Evolutionary conservation across 305 asterid genomes (phyloP).

Genomic region (Fraxinus sp.): DNA sequence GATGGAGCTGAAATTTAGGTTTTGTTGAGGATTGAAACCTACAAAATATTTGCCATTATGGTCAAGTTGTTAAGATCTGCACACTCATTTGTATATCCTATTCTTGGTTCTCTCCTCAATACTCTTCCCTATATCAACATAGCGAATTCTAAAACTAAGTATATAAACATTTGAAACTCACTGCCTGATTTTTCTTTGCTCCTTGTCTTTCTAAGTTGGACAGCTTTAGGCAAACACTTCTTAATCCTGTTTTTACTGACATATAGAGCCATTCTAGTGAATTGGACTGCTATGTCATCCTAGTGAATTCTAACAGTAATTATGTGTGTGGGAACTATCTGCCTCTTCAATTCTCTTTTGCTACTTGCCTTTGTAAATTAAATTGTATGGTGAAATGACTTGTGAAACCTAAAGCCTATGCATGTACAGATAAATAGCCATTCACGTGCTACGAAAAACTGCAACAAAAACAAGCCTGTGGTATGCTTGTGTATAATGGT

Average conservation of each 20-base stretch:
- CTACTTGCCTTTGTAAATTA: neutral
- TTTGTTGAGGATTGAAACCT: neutral
- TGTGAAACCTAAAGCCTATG: neutral
- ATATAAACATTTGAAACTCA: neutral
- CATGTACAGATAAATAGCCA: neutral
- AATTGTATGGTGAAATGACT: neutral
- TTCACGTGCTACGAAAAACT: neutral
- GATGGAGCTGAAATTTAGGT: neutral
- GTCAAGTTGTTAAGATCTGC: slow-evolving; percentile 17
- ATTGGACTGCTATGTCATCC: neutral
- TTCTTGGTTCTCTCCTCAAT: neutral
- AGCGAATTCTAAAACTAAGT: neutral
- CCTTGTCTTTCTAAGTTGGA: neutral
- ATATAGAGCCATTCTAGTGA: neutral
- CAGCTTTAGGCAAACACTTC: neutral
- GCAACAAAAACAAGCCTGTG: neutral
- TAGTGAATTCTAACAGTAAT: neutral
- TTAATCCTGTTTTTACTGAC: neutral
- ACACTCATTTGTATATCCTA: neutral
- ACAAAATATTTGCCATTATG: neutral
- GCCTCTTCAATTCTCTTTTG: neutral
- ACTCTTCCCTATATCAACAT: neutral
- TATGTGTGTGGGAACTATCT: neutral
- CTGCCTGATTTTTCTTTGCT: neutral
- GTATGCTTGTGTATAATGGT: neutral